Evolutionary conservation across 345 rosid species (phyloP).

Genomic region (Sonneratia alba): DNA sequence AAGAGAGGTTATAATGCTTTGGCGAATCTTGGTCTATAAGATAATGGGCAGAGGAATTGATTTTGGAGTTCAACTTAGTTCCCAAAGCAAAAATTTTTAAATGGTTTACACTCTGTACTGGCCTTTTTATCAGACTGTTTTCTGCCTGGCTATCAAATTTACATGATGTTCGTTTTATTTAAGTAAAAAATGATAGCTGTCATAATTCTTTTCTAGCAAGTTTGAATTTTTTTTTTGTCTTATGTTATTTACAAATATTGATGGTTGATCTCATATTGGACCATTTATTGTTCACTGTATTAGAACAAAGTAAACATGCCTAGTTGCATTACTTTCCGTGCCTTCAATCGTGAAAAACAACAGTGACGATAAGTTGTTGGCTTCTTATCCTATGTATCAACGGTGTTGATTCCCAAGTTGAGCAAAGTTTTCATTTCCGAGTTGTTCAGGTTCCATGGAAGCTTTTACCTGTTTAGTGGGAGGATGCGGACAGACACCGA

Average conservation of each 20-base stretch:
- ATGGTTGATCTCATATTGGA: background rate
- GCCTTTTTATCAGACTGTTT: background rate
- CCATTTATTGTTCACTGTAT: background rate
- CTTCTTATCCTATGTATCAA: background rate
- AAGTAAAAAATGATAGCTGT: background rate
- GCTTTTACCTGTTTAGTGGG: background rate
- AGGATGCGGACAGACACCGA: background rate
- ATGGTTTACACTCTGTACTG: background rate
- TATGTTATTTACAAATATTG: background rate
- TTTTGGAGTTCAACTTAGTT: background rate
- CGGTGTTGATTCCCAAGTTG: background rate
- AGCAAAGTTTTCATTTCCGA: background rate
- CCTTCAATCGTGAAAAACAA: background rate
- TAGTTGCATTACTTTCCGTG: background rate
- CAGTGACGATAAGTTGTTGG: too few relatives aligned
- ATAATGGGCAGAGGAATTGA: background rate
- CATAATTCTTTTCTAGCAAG: background rate
- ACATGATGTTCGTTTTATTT: background rate
- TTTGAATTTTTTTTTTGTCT: background rate
- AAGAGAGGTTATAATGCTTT: background rate
- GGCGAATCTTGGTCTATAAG: background rate
- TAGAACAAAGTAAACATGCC: background rate
- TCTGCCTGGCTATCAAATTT: background rate
- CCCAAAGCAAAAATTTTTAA: background rate
- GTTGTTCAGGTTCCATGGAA: background rate